phyloP scores from a whole-genome alignment of 805 yeast genomes.

The Zygosaccharomyces gambellarensis region DNA sequence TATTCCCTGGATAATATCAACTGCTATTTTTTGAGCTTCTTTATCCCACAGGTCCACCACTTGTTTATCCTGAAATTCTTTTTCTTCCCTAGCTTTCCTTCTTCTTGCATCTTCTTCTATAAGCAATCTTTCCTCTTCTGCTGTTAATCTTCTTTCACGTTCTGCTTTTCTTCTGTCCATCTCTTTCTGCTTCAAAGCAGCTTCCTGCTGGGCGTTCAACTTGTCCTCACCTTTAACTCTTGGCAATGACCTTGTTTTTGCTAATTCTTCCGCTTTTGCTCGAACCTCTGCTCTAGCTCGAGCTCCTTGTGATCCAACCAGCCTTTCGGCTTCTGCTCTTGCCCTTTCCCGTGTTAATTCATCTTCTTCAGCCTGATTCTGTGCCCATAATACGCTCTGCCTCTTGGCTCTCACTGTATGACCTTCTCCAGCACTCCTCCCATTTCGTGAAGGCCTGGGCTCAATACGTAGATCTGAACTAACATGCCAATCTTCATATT shows the following conservation, averaged over 20 bases:
- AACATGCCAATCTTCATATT: neutral
- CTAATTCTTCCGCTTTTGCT: neutral
- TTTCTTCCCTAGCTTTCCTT: neutral
- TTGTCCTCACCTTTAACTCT: neutral
- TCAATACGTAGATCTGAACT: neutral
- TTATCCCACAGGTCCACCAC: neutral
- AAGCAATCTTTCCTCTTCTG: neutral
- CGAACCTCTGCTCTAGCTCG: neutral
- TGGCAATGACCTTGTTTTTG: neutral
- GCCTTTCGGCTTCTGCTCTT: neutral
- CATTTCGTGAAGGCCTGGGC: neutral
- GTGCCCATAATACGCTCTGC: neutral
- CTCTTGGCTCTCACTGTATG: neutral
- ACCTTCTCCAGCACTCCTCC: neutral
- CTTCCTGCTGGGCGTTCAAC: too few species aligned
- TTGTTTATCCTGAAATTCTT: neutral
- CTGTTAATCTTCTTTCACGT: neutral
- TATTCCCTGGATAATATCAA: slow-evolving; percentile 31
- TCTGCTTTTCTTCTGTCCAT: neutral
- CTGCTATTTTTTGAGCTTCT: slow-evolving; percentile 24
- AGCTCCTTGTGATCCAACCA: neutral
- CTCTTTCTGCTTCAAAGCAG: neutral
- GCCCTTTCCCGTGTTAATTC: neutral
- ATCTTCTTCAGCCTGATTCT: slow-evolving; percentile 1
- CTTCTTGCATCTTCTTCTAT: neutral